Conservation (phyloP, 345 rosid genomes). For the Firmiana major region DNA sequence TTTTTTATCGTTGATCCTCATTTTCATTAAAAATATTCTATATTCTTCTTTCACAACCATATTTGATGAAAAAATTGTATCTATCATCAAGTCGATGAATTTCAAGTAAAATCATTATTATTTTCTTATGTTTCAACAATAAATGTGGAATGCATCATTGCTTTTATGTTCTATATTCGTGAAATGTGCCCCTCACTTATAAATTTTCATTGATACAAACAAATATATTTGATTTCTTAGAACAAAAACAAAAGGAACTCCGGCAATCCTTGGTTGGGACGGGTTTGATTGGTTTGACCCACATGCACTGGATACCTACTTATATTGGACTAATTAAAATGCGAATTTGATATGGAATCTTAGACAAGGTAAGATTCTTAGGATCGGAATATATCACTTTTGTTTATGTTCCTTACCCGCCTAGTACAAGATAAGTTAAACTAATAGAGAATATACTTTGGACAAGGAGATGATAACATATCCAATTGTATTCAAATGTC, state of each 20-base stretch:
- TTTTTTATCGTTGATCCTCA: neutral
- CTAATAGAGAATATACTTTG: constrained; percentile 25
- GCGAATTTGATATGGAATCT: constrained; percentile 20
- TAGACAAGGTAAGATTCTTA: constrained; percentile 31
- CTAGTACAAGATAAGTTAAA: constrained; percentile 18
- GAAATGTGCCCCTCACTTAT: neutral
- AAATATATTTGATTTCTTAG: neutral
- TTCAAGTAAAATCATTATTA: too few species aligned
- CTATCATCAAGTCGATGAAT: too few species aligned
- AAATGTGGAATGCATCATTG: neutral
- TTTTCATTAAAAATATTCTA: too few species aligned
- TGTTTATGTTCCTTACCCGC: constrained; percentile 3
- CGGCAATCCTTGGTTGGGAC: neutral
- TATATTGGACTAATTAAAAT: neutral
- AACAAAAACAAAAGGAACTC: neutral
- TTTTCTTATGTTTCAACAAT: too few species aligned
- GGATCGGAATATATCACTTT: constrained; percentile 25
- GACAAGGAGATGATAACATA: constrained; percentile 9
- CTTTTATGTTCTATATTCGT: neutral
- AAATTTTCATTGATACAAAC: neutral
- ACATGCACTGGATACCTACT: neutral
- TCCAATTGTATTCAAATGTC: neutral
- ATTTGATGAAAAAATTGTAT: too few species aligned
- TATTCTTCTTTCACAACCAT: too few species aligned
- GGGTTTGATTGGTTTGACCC: neutral